Base-by-base conservation (phyloP, 2,329 filamentous ascomycete species). In the Calonectria leucothoes region DNA sequence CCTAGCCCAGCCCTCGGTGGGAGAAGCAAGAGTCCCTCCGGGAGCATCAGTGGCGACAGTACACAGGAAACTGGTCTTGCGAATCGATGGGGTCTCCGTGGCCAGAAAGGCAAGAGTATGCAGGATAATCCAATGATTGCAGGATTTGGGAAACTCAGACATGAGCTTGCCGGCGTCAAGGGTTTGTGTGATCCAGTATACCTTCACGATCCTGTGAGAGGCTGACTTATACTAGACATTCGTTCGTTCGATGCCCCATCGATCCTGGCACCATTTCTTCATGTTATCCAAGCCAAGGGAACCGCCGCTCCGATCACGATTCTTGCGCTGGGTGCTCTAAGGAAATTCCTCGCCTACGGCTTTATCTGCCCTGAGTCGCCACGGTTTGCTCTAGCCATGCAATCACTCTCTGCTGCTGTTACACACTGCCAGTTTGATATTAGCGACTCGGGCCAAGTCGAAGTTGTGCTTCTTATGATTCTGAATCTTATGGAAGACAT, bases 341-440 rank as follows among this genome's bases (percentile, higher is more conserved):
- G 96, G 49, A 99, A 99, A 84, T 98, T 99, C 86, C 93, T 99
- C 75, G 94, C 96, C 6, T 99, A 99, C 84, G 95, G 96, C 73
- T 94, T 99, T 80, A 94, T 99, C 79, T 93, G 93, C 74, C 91
- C 92, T 69, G 90, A 93, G 59, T 98, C 95, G 29, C 96, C 96
- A n/a, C 91, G 96, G 68, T 94, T 98, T 74, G 91, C 94, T 12
- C 89, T 97, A 77, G 97, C 95, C 20, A 98, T 99, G 95, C 97
- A 98, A 84, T 92, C 96, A 6, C 89, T 99, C 33, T 98, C 96
- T 20, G 95, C 95, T 20, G 97, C 97, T 8, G 97, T 99, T 75
- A 99, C 97, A 61, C 96, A 99, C 83, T 99, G 97, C 82, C 93
- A 97, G 73, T 99, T 99, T 81, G 97, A 98, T 84, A 96, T 97